Base-by-base conservation (phyloP, 2,329 filamentous ascomycete species). In the Nigrospora oryzae region DNA sequence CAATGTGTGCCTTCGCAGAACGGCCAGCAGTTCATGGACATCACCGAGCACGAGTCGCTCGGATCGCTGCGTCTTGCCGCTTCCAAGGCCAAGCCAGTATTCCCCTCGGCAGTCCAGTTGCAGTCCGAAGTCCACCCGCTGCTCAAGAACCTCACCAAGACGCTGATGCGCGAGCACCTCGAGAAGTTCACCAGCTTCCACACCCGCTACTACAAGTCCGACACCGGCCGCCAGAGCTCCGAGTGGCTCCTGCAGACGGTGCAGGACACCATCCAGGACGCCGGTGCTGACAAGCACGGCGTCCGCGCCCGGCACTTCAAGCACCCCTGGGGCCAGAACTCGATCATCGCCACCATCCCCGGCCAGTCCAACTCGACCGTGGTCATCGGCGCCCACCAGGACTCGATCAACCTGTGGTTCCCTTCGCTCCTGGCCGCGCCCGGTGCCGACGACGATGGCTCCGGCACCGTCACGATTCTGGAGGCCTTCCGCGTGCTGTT, bases 371-470 rank as follows among this genome's bases (percentile, higher is more conserved):
- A 93, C 58, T 85, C 84, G 63, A 95, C 90, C 1, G 76, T 94
- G 31, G 83, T 96, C 17, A 84, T 96, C 53, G 90, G 91, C 43
- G 89, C 90, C 1, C 90, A 96, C 64, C 90, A 95, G 63, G 91
- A 97, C 64, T 94, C 87, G 56, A 94, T 95, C 67, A 97, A 97
- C 66, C 74, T 95, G 38, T 95, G 89, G 69, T 67, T 95, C 12
- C 91, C 90, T 1, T 87, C 84, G 3, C 71, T 95, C 33, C 75
- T 96, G 32, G 79, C 86, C 13, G 90, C 91, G 0, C 91, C 91
- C 0, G 91, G 91, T 38, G 90, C 91, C n/a, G 93, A 97, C 55
- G 91, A 97, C 55, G 91, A 96, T 60, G 91, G 90, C 51, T 89
- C 85, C 54, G 89, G 89, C 46, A 93, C 89, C 2, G 89, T 97